Base-by-base conservation (phyloP, 163 green algal species). In the Chlorella variabilis region DNA sequence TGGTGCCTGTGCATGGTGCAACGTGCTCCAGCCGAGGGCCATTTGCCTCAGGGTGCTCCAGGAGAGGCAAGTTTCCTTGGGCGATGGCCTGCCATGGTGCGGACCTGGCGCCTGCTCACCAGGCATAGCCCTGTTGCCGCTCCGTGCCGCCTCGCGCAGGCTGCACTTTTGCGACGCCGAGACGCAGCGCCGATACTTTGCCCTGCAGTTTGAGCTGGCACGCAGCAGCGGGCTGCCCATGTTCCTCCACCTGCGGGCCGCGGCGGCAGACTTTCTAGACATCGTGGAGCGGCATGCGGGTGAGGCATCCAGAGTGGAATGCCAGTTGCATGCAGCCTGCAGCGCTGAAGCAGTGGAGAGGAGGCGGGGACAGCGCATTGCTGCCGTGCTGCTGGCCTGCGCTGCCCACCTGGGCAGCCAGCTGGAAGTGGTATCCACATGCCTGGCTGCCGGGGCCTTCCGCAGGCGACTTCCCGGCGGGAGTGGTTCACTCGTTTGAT, bases 401-500 rank as follows among this genome's bases (percentile, higher is more conserved):
- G n/a, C n/a, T n/a, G n/a, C n/a, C n/a, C n/a, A n/a, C n/a, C n/a
- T n/a, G n/a, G n/a, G n/a, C n/a, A n/a, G n/a, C n/a, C n/a, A n/a
- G n/a, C n/a, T n/a, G n/a, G n/a, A n/a, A n/a, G n/a, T n/a, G n/a
- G n/a, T n/a, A n/a, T n/a, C n/a, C n/a, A n/a, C n/a, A n/a, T 36
- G 25, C 3, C 62, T 49, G 62, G n/a, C 20, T 42, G 4, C n/a
- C 62, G 4, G 34, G 2, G 8, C n/a, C n/a, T n/a, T n/a, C 65
- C 34, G 65, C 77, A 56, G 51, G 75, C 27, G 29, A 38, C 49
- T 87, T 90, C 42, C 51, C 59, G 29, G 85, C 81, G 7, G 89
- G 90, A 2, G 95, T 98, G 39, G 92, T 97, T 70, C 94, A 98
- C 84, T 97, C 92, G 2, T 98, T 98, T 74, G 92, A 93, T n/a